phyloP scores from a whole-genome alignment of 257 asterid genomes.

The Solanum paucissectum region DNA sequence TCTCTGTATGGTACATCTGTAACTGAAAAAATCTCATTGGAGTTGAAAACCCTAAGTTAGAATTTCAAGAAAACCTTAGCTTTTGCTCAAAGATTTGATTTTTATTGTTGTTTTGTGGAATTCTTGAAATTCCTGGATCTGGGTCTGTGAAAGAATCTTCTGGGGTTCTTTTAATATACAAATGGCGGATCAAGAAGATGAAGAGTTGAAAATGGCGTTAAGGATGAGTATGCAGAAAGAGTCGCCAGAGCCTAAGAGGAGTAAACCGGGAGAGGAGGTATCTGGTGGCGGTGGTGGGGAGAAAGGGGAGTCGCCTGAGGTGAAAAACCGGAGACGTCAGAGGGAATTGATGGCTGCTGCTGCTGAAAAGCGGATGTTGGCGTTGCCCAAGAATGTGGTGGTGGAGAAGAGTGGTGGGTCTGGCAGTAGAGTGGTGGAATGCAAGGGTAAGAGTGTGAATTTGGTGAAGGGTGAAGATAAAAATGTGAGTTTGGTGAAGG shows the following conservation, averaged over 20 bases:
- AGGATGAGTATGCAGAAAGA: constrained; percentile 65
- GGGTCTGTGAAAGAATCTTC: background rate
- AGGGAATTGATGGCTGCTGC: constrained; percentile 96
- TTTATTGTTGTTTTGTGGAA: background rate
- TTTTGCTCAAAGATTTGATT: background rate
- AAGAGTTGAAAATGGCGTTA: constrained; percentile 57
- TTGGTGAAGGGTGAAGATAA: constrained; percentile 15
- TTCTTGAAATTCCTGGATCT: background rate
- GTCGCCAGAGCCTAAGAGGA: constrained; percentile 92
- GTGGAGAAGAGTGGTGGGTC: constrained; percentile 18
- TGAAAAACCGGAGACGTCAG: constrained; percentile 40
- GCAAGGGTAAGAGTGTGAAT: constrained; percentile 24
- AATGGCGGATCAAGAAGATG: constrained; percentile 78
- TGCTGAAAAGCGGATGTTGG: constrained; percentile 86
- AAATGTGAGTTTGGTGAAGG: constrained; percentile 11
- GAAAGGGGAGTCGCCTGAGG: constrained; percentile 47
- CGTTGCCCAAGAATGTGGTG: constrained; percentile 15
- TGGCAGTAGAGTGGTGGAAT: constrained; percentile 1
- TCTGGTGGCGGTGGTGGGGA: constrained; percentile 25
- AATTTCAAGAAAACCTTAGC: background rate
- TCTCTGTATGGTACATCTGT: background rate
- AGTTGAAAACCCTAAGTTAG: background rate
- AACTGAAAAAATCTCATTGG: background rate
- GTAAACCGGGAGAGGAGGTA: constrained; percentile 56
- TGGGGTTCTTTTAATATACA: background rate